Conservation (phyloP, 1,139 yeast species). For the Sugiyamaella japonica region DNA sequence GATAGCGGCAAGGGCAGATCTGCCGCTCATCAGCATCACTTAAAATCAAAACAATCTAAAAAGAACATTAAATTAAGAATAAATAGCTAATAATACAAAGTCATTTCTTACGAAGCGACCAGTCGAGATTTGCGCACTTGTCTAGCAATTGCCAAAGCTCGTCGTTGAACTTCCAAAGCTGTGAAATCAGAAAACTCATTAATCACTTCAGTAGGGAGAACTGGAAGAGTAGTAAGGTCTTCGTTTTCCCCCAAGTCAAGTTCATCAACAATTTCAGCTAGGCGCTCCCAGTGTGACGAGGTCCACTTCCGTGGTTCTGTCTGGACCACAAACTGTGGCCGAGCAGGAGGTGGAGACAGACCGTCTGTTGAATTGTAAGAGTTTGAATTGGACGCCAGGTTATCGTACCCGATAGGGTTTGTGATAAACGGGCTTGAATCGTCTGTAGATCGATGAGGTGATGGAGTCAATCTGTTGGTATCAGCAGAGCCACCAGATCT, state of each 20-base stretch:
- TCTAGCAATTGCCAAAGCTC: conserved; percentile 26
- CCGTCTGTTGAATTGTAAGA: neutral
- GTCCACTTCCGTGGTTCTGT: conserved; percentile 14
- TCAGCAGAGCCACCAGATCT: neutral
- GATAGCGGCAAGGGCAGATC: conserved; percentile 4
- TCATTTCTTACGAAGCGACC: neutral
- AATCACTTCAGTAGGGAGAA: conserved; percentile 19
- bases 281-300: conserved; percentile 20
- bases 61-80: conserved; percentile 8
- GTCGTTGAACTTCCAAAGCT: conserved; percentile 18
- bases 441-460: neutral
- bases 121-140: conserved; percentile 8
- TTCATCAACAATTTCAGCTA: conserved; percentile 18
- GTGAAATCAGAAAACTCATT: conserved; percentile 21
- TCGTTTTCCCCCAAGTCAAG: conserved; percentile 11
- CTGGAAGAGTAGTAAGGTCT: conserved; percentile 19
- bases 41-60: neutral
- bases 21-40: neutral
- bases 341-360: conserved; percentile 9
- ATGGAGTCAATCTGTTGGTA: neutral
- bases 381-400: neutral
- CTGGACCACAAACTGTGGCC: neutral
- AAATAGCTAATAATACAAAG: neutral
- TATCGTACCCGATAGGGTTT: neutral
- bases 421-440: neutral